Evolutionary conservation across 2,329 filamentous ascomycete genomes (phyloP), one percentile per base, ranked within the genome.

Genomic region (Alternaria burnsii): DNA sequence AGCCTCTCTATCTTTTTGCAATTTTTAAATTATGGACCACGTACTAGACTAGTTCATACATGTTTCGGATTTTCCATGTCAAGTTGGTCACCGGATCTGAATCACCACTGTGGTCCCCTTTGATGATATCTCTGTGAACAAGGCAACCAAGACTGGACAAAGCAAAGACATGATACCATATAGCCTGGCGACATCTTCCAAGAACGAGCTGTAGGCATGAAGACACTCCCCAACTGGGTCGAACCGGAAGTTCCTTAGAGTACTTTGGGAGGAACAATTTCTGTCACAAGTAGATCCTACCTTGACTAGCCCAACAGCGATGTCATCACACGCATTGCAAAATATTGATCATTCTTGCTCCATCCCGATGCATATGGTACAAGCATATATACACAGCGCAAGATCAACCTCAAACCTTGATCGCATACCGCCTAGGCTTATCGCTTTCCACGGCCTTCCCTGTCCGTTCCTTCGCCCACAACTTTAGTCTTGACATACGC

Each of bases 401-500:
- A 26, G 24, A 24, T 34, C 46, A 38, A 28, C 4, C 32, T 65
- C 44, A 72, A 43, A 54, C 70, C 66, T 71, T 72, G 56, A 71
- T 67, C 36, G 59, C 58, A 32, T 63, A 71, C 24, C 55, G 55
- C 44, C 58, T 58, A 30, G 58, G 52, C 10, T 66, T 63, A 40
- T 72, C 67, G 46, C 58, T 56, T 24, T 66, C 55, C 28, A 72
- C 69, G 26, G 65, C 61, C 58, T 70, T 70, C 14, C 28, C 56
- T 40, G 71, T 64, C 47, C 73, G 71, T 61, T 61, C 60, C 47
- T 68, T 60, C 47, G 74, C 73, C 71, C 72, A 75, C 42, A 68
- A 73, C 74, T 70, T 55, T 55, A 81, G 75, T 66, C 78, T 72
- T 46, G 79, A 78, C 72, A 78, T 74, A 65, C 78, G 78, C 56